These are phyloP conservation scores for Amanita subjunquillea DNA, from an alignment of 768 basidiomycete species.

Conservation along the genomic window DNA sequence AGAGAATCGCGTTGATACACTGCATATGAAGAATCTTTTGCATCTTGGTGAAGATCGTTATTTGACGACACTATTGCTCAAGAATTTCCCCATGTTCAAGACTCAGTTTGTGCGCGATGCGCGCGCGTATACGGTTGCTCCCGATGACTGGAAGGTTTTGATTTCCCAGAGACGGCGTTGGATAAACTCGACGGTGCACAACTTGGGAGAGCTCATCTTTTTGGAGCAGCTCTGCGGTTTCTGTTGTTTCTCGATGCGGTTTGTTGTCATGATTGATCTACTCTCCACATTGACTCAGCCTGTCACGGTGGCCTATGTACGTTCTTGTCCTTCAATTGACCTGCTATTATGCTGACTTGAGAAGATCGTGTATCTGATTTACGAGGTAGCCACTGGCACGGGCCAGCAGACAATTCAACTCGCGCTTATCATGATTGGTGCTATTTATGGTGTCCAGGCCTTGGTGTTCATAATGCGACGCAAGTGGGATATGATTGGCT, in stretches of 20 bases:
- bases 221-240: slow-evolving; percentile 89
- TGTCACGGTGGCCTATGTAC: slow-evolving; percentile 81
- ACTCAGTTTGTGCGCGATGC: slow-evolving; percentile 95
- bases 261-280: slow-evolving; percentile 94
- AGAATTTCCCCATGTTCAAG: slow-evolving; percentile 91
- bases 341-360: slow-evolving; percentile 9
- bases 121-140: slow-evolving; percentile 89
- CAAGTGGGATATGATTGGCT: slow-evolving; percentile 98
- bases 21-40: slow-evolving; percentile 98
- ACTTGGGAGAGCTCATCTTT: slow-evolving; percentile 87
- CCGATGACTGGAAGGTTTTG: slow-evolving; percentile 90
- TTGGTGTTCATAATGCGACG: slow-evolving; percentile 85
- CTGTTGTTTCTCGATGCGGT: slow-evolving; percentile 99
- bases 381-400: slow-evolving; percentile 52
- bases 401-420: slow-evolving; percentile 64
- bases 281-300: slow-evolving; percentile 80
- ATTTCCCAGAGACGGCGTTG: slow-evolving; percentile 96
- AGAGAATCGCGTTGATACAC: slow-evolving; percentile 91
- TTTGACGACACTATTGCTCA: slow-evolving; percentile 88
- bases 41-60: slow-evolving; percentile 99
- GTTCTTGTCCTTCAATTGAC: slow-evolving; percentile 20
- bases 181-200: slow-evolving; percentile 99
- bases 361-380: slow-evolving; percentile 83
- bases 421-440: slow-evolving; percentile 87
- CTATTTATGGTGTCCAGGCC: slow-evolving; percentile 91